A percentile compares a stretch with the other conserved stretches of the same genome.
These are phyloP conservation scores for Fusarium sororula DNA, from an alignment of 2,329 filamentous ascomycete genomes.

Conservation along the genomic window DNA sequence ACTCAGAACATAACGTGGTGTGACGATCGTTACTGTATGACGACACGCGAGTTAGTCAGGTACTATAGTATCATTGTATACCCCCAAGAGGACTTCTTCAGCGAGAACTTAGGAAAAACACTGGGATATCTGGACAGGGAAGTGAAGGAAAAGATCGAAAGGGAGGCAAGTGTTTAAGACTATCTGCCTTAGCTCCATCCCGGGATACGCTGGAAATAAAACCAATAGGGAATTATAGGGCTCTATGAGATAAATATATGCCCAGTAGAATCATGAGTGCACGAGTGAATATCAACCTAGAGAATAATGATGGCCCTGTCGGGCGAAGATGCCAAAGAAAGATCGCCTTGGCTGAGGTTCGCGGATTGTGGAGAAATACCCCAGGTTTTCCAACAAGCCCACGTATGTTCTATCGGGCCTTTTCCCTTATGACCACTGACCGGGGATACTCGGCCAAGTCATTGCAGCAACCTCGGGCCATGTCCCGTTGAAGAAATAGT, in stretches of 20 bases:
- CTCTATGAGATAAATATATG: background rate
- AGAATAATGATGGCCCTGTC: background rate
- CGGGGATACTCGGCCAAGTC: rapidly evolving
- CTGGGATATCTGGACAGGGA: too few relatives aligned
- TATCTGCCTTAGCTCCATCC: too few relatives aligned
- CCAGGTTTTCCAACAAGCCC: background rate
- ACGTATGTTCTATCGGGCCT: background rate
- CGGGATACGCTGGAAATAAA: too few relatives aligned
- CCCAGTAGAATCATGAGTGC: background rate
- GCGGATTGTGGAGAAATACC: background rate
- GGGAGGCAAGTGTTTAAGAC: too few relatives aligned
- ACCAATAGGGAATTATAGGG: too few relatives aligned
- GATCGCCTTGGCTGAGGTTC: background rate
- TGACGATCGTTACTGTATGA: too few relatives aligned
- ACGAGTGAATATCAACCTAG: too few relatives aligned
- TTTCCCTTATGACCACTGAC: background rate
- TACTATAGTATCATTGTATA: rapidly evolving
- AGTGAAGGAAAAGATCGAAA: too few relatives aligned
- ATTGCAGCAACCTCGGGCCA: rapidly evolving
- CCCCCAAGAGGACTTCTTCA: rapidly evolving
- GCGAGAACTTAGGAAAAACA: too few relatives aligned
- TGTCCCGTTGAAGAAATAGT: rapidly evolving
- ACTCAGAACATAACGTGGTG: too few relatives aligned
- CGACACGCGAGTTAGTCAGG: too few relatives aligned
- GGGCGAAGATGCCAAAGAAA: background rate